Conservation (phyloP, 805 yeast genomes). For the Cyberlindnera mycetangii region DNA sequence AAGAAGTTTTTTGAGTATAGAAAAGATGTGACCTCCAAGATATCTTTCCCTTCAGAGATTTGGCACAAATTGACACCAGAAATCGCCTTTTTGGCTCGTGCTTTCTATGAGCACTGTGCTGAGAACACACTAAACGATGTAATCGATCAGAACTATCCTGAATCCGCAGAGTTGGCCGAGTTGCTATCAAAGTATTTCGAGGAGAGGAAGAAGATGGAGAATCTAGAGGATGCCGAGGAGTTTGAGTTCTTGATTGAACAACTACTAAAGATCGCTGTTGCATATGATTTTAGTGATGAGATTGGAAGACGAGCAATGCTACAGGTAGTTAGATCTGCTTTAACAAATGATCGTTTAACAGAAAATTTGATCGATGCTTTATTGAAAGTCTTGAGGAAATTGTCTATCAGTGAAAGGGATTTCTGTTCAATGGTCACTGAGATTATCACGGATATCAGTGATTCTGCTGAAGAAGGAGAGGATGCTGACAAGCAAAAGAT, state of each 20-base stretch:
- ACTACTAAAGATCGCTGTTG: conserved; percentile 59
- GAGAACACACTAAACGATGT: conserved; percentile 48
- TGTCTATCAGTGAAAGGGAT: conserved; percentile 79
- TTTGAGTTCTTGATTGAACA: conserved; percentile 75
- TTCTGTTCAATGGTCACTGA: conserved; percentile 84
- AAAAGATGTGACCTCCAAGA: conserved; percentile 56
- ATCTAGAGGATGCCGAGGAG: conserved; percentile 46
- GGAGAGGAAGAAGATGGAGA: conserved; percentile 35
- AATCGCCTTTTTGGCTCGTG: conserved; percentile 65
- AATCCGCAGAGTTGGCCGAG: conserved; percentile 66
- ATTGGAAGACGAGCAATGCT: conserved; percentile 81
- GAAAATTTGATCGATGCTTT: conserved; percentile 54
- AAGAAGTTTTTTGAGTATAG: conserved; percentile 57
- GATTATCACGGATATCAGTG: conserved; percentile 80
- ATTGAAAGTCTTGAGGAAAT: conserved; percentile 61
- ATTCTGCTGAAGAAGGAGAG: conserved; percentile 38
- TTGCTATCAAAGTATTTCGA: conserved; percentile 54
- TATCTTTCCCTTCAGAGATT: conserved; percentile 59
- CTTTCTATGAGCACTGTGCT: conserved; percentile 62
- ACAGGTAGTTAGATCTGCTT: conserved; percentile 52
- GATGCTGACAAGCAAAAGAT: conserved; percentile 36
- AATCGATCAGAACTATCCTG: conserved; percentile 74
- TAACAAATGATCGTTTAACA: conserved; percentile 53
- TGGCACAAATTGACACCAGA: conserved; percentile 76
- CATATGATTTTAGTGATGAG: conserved; percentile 86